A percentile compares a stretch with the other conserved stretches of the same genome.
Conservation (phyloP, 257 asterid species). For the Solanum virginianum region DNA sequence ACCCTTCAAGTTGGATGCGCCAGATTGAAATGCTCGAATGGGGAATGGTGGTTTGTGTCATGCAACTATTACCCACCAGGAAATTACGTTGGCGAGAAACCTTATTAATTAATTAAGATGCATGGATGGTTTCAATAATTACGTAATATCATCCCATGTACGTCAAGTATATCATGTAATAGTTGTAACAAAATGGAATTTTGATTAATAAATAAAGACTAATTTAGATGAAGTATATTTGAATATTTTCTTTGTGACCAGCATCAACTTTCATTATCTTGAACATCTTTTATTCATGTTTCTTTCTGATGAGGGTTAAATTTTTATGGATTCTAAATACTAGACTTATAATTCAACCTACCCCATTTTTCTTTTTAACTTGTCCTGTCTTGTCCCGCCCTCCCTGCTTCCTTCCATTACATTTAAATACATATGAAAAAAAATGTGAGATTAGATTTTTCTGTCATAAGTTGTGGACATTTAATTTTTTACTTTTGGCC, state of each 20-base stretch:
- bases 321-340: not conserved
- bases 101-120: too few species aligned
- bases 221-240: not conserved
- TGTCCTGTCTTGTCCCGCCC: too few species aligned
- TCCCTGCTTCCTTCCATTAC: too few species aligned
- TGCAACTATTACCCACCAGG: conserved; percentile 5
- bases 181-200: not conserved
- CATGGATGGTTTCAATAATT: too few species aligned
- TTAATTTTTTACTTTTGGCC: too few species aligned
- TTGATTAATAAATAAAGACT: not conserved
- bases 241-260: not conserved
- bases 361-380: too few species aligned
- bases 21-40: not conserved
- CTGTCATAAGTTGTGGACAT: too few species aligned
- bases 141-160: not conserved
- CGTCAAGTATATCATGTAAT: not conserved
- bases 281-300: not conserved
- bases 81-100: too few species aligned
- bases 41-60: conserved; percentile 2
- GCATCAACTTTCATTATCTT: not conserved
- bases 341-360: not conserved
- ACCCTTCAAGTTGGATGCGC: conserved; percentile 17
- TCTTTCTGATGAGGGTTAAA: not conserved
- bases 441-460: too few species aligned
- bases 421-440: too few species aligned